Evolutionary conservation across 1,284 basidiomycete species (phyloP), one percentile per base, ranked within the genome.

Genomic region (Cutaneotrichosporon spelunceum): DNA sequence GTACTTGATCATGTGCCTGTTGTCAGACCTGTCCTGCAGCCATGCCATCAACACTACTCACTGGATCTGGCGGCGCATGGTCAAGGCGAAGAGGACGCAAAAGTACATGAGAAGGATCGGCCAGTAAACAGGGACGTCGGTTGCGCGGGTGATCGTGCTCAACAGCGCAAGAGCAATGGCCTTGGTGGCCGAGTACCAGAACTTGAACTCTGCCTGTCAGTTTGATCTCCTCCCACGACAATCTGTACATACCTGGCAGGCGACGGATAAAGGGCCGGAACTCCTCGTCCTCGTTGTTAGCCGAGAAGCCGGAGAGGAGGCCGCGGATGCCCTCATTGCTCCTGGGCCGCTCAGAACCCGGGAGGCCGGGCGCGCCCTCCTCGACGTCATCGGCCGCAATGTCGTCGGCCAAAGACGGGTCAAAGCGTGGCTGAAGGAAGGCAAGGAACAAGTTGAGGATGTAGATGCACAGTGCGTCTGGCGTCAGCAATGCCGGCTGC

Each of bases 61-160:
- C 92, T 90, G 90, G 72, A 95, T 92, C 81, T 94, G 92, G 68
- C 91, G 83, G 66, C 92, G 84, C 92, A 95, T 94, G 16, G 92
- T 94, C 68, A 95, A 81, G 24, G 88, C 85, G 74, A 94, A 93
- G 53, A 94, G 83, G 56, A 90, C 86, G 77, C 88, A 87, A 82
- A 93, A 93, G 82, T 96, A 96, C 70, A 97, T 83, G 69, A 98
- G 87, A 53, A 96, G 84, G 78, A 98, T 96, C 13, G 93, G 93
- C 93, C 95, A 98, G 80, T 96, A 98, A 24, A 99, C 95, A 13
- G 95, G 95, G 21, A 98, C 88, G 76, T 98, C 93, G 70, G 95
- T 95, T 13, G 82, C 80, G 53, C 88, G 84, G 29, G 88, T 93
- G 63, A 88, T 81, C 4, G 93, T 91, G 76, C 88, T 88, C 57